Base-by-base conservation (phyloP, 2,329 filamentous ascomycete genomes). In the Chaetomium strumarium region DNA sequence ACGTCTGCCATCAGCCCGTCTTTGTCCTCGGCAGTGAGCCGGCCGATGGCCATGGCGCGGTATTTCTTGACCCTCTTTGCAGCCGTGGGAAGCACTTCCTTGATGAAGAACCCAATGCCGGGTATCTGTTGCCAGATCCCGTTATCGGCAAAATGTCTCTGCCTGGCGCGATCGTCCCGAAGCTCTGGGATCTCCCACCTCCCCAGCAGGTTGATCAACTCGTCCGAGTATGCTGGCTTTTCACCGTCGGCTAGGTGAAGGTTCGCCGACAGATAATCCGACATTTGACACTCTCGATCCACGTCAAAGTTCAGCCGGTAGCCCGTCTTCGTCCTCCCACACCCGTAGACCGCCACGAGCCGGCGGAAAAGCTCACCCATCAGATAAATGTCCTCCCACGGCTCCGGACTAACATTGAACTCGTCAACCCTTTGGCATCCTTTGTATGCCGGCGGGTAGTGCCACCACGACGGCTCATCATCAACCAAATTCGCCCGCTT, bases 351-450 rank as follows among this genome's bases (percentile, higher is more conserved):
- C 10, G 39, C 44, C 29, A 52, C 47, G 14, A 57, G 12, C n/a
- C 42, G 45, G 2, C 52, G 46, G 14, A 55, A 31, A 5, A 55
- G 11, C 30, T 38, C 30, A 7, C 55, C 55, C 7, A 58, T 8
- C 13, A 45, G 19, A 16, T 53, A 20, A 7, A 53, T 36, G 17
- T 58, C 55, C 19, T 53, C 39, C 37, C 43, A 51, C 1, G 6
- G 9, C 2, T 13, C 9, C 14, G 51, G 43, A n/a, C 30, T 6
- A 1, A 39, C 29, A 16, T 4, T 24, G 24, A 7, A 24, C 24
- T 24, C 24, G 4, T 24, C 16, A 14, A n/a, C 11, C 5, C 16
- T n/a, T 24, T 33, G 24, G 10, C 16, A n/a, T 38, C 3, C 9
- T 11, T 3, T 14, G 12, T 41, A 37, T 6, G 16, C 36, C 20